Percentiles rank a stretch among this genome's conserved stretches.
These are phyloP conservation scores for Tricholoma hemisulphureum DNA, from an alignment of 768 basidiomycete genomes.

Conservation along the genomic window DNA sequence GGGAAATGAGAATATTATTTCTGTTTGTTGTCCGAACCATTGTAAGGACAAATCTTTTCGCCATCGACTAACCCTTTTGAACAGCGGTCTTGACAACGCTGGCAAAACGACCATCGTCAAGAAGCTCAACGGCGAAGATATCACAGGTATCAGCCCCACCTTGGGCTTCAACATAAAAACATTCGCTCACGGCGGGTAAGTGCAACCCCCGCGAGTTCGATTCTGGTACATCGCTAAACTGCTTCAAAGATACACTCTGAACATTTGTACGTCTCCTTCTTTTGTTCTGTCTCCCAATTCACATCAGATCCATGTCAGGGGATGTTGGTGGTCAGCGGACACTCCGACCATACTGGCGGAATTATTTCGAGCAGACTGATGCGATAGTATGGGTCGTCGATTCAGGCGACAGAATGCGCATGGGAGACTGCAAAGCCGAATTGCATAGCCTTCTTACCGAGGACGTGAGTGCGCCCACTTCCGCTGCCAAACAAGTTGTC, in stretches of 20 bases:
- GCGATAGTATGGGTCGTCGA: slow-evolving; percentile 99
- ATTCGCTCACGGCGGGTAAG: slow-evolving; percentile 84
- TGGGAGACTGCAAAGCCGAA: slow-evolving; percentile 87
- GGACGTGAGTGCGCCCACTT: slow-evolving; percentile 61
- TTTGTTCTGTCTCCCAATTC: not conserved
- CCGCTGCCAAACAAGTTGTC: slow-evolving; percentile 6
- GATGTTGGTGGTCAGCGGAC: slow-evolving; percentile 97
- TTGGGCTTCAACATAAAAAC: slow-evolving; percentile 99
- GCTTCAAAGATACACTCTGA: slow-evolving; percentile 62
- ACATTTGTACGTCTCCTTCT: slow-evolving; percentile 59
- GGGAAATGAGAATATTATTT: slow-evolving; percentile 95
- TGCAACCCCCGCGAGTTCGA: slow-evolving; percentile 31
- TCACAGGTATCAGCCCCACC: slow-evolving; percentile 84
- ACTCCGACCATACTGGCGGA: slow-evolving; percentile 96
- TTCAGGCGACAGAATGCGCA: slow-evolving; percentile 86
- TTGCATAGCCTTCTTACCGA: slow-evolving; percentile 83
- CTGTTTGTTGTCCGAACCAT: slow-evolving; percentile 45
- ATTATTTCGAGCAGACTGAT: slow-evolving; percentile 99
- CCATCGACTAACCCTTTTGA: slow-evolving; percentile 10
- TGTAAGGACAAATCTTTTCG: slow-evolving; percentile 3
- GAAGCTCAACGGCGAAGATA: slow-evolving; percentile 91
- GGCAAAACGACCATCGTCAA: slow-evolving; percentile 99
- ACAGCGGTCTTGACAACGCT: slow-evolving; percentile 94
- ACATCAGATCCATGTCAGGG: slow-evolving; percentile 56
- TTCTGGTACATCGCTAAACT: slow-evolving; percentile 19